Conservation (phyloP, 345 rosid species). For the Adansonia digitata region DNA sequence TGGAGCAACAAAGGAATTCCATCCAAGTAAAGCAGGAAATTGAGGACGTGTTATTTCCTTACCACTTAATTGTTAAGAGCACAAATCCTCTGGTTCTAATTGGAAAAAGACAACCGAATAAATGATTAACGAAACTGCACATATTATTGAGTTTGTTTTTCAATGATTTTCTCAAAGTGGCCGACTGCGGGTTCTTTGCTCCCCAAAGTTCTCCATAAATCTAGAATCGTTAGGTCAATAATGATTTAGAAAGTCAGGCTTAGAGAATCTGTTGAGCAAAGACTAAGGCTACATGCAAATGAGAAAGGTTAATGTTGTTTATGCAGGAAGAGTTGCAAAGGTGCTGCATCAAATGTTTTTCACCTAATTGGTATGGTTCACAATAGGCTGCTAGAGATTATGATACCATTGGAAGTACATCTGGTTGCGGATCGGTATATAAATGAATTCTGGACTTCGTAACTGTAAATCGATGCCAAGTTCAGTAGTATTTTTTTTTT, state of each 20-base stretch:
- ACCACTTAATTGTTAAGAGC: slow-evolving; percentile 20
- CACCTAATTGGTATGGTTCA: slow-evolving; percentile 9
- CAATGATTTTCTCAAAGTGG: background rate
- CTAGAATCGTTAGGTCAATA: background rate
- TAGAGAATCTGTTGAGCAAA: background rate
- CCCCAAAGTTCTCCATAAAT: background rate
- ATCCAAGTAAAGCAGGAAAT: slow-evolving; percentile 49
- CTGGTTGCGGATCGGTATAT: slow-evolving; percentile 14
- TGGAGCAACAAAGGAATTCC: slow-evolving; percentile 61
- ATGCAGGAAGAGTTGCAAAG: slow-evolving; percentile 3
- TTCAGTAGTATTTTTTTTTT: background rate
- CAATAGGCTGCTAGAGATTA: slow-evolving; percentile 3
- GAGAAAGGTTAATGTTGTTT: background rate
- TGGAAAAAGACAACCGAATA: too few species aligned
- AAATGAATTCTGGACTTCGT: background rate
- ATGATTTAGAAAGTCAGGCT: background rate
- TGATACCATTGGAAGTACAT: background rate
- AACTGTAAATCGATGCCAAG: slow-evolving; percentile 14
- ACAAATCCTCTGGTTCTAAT: too few species aligned
- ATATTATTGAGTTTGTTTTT: background rate
- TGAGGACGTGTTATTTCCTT: slow-evolving; percentile 39
- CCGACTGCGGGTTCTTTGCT: background rate
- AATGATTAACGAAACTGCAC: background rate
- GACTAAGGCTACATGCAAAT: background rate
- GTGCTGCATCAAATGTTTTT: slow-evolving; percentile 1